Conservation (phyloP, 495 filamentous ascomycete species). For the Penicillium diatomitis region DNA sequence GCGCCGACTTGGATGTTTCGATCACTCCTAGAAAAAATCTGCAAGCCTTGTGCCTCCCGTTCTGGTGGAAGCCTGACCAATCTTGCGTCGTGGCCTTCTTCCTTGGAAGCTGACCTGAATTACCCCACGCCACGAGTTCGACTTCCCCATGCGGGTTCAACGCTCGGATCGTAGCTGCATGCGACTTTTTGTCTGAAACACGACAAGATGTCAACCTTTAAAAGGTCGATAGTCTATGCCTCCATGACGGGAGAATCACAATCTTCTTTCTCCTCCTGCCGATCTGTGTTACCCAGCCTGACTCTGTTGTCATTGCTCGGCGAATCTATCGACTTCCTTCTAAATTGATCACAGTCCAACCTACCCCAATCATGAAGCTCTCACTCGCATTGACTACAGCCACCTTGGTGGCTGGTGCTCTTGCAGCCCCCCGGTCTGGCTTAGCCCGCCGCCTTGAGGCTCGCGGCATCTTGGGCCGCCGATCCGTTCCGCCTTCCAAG, state of each 20-base stretch:
- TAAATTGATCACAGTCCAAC: background rate
- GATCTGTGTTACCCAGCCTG: no score
- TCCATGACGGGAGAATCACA: no score
- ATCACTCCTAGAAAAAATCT: background rate
- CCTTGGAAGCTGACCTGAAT: background rate
- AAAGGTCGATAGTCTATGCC: background rate
- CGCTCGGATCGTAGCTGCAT: slow-evolving; percentile 7
- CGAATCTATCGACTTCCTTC: background rate
- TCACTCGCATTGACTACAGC: slow-evolving; percentile 13
- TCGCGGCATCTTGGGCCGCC: slow-evolving; percentile 17
- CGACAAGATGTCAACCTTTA: slow-evolving; percentile 9
- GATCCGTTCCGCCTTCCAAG: slow-evolving; percentile 14
- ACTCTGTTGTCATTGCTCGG: background rate
- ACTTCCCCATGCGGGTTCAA: slow-evolving; percentile 16
- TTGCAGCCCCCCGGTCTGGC: slow-evolving; percentile 20
- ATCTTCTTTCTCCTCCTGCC: no score
- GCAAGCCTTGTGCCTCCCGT: background rate
- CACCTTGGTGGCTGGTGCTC: slow-evolving; percentile 14
- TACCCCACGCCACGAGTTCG: slow-evolving; percentile 2
- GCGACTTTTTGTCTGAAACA: slow-evolving; percentile 2
- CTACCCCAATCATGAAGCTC: slow-evolving; percentile 20
- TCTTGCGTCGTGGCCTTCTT: no score
- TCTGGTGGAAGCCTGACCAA: background rate
- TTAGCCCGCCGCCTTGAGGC: slow-evolving; percentile 20
- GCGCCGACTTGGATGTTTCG: no score